Conservation (phyloP, 805 yeast genomes). For the Deakozyma indianensis region DNA sequence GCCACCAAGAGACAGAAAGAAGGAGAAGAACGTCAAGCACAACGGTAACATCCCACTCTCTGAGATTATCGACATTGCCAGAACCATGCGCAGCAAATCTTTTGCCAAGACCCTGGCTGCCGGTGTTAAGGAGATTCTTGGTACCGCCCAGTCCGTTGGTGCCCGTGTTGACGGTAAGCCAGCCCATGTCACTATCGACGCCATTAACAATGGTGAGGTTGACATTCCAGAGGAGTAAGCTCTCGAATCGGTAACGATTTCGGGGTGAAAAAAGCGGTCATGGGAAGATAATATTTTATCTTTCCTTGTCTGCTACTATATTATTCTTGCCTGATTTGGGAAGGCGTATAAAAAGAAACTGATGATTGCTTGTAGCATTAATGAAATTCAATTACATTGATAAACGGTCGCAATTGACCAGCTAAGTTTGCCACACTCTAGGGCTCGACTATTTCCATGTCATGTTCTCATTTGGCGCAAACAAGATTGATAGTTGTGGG, state of each 20-base stretch:
- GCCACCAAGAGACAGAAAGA: constrained; percentile 99
- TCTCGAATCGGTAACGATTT: too few species aligned
- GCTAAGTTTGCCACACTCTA: constrained; percentile 83
- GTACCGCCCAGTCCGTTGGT: constrained; percentile 99
- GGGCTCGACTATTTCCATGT: constrained; percentile 51
- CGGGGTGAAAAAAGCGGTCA: too few species aligned
- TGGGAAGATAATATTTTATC: constrained; percentile 6
- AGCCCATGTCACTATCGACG: constrained; percentile 98
- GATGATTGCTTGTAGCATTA: constrained; percentile 5
- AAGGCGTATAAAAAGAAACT: constrained; percentile 1
- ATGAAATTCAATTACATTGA: constrained; percentile 1
- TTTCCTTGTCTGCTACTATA: constrained; percentile 4
- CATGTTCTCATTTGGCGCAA: constrained; percentile 84
- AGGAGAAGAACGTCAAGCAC: constrained; percentile 99
- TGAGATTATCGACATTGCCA: constrained; percentile 93
- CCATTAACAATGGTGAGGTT: constrained; percentile 96
- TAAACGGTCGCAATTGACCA: neutral
- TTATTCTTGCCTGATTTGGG: neutral
- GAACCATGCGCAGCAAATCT: constrained; percentile 94
- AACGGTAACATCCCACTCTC: constrained; percentile 96
- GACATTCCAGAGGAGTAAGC: constrained; percentile 34
- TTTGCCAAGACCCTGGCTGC: constrained; percentile 96
- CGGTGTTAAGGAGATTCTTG: constrained; percentile 96
- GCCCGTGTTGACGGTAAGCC: constrained; percentile 99
- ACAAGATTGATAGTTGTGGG: constrained; percentile 38